Base-by-base conservation (phyloP, 306 rosid genomes). In the Quercus cerris region DNA sequence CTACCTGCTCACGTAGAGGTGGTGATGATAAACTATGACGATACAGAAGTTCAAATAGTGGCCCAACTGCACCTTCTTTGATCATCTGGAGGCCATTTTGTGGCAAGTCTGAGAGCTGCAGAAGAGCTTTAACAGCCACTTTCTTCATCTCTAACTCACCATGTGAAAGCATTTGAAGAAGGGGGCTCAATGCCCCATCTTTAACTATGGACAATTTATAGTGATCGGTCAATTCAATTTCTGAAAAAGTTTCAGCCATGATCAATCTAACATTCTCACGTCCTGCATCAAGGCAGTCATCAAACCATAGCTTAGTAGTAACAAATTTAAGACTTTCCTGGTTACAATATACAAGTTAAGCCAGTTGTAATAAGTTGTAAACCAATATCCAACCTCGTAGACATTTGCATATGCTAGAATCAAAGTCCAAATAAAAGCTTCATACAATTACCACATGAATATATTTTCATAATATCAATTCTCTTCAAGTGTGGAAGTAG, bases 81-180 rank as follows among this genome's bases (percentile, higher is more conserved):
- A 88, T 81, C 91, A 91, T 88, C 71, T 73, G 85, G 49, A 78
- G 86, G 80, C 95, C 91, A 74, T 77, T 91, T 82, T 87, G 78
- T 35, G 90, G 90, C 76, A 91, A 75, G 74, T 56, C 82, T 69
- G 95, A 87, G 77, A 91, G 86, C 54, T 82, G 80, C 22, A 82
- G 81, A 46, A 91, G 84, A 78, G 90, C 87, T 79, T 81, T 84
- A 56, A 84, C 84, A 22, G 85, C 86, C 74, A 78, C 85, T 84
- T 82, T 79, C 84, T 85, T 80, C 79, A 71, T 77, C 83, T 84
- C 87, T 59, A 84, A 28, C 22, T 87, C 84, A 77, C 77, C 71
- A n/a, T 84, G 70, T 38, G 82, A 77, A 77, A 91, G 91, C 78
- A 91, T 77, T 56, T 82, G 86, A 79, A 91, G 84, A 78, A 91